A percentile compares a stretch with the other conserved stretches of the same genome.
phyloP scores from a whole-genome alignment of 202 grass and related monocot genomes.

The Eragrostis tef region DNA sequence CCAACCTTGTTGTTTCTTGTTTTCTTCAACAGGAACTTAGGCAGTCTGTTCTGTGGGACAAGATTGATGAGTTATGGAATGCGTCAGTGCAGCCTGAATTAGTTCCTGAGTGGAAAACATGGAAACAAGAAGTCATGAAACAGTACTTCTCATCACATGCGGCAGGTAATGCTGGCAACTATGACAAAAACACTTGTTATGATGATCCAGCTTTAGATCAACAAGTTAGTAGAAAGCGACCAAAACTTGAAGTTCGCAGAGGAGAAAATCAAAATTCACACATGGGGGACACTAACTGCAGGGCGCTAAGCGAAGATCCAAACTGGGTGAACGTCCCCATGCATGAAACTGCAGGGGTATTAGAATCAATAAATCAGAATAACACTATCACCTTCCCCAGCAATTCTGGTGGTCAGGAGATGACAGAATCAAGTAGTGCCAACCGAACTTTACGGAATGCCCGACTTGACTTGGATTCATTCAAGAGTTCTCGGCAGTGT shows the following conservation, averaged over 20 bases:
- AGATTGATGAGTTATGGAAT: slow-evolving; percentile 70
- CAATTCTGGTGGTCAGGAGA: slow-evolving; percentile 43
- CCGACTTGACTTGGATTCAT: slow-evolving; percentile 56
- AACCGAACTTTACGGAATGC: slow-evolving; percentile 43
- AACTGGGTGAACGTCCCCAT: slow-evolving; percentile 28
- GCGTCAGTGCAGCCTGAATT: slow-evolving; percentile 80
- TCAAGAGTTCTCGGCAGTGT: slow-evolving; percentile 79
- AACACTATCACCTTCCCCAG: slow-evolving; percentile 21
- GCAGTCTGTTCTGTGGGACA: slow-evolving; percentile 72
- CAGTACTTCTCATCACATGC: slow-evolving; percentile 66
- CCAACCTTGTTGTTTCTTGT: slow-evolving; percentile 38
- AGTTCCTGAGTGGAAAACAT: slow-evolving; percentile 84
- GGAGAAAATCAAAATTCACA: slow-evolving; percentile 54
- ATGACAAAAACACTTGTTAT: slow-evolving; percentile 48
- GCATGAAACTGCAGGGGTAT: slow-evolving; percentile 20
- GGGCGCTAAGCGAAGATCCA: slow-evolving; percentile 14
- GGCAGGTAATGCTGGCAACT: slow-evolving; percentile 46
- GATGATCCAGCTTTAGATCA: slow-evolving; percentile 59
- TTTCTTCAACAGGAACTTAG: slow-evolving; percentile 70
- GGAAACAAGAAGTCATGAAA: slow-evolving; percentile 93
- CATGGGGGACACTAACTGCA: slow-evolving; percentile 39
- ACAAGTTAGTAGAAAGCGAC: slow-evolving; percentile 69
- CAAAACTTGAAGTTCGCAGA: slow-evolving; percentile 80
- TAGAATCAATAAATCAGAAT: slow-evolving; percentile 44
- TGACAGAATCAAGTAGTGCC: slow-evolving; percentile 39